These are phyloP conservation scores for Candida maesae DNA, from an alignment of 805 yeast species.

Conservation along the genomic window DNA sequence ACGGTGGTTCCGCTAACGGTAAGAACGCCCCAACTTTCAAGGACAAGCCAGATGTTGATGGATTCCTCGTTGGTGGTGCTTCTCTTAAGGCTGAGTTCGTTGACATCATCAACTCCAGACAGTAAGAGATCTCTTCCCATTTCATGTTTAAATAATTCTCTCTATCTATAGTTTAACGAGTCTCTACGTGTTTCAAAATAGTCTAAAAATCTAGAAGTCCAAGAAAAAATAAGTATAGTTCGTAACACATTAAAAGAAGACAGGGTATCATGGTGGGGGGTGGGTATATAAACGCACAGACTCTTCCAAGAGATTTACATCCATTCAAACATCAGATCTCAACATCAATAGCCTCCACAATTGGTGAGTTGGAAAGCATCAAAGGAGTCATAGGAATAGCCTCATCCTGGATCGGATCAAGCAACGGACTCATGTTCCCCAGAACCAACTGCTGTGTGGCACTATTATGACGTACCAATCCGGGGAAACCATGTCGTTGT, in stretches of 20 bases:
- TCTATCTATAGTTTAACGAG: not conserved
- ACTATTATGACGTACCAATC: conserved; percentile 13
- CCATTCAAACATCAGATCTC: conserved; percentile 1
- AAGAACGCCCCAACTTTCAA: conserved; percentile 86
- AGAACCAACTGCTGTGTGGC: not conserved
- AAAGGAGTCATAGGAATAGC: conserved; percentile 27
- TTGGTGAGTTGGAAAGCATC: conserved; percentile 9
- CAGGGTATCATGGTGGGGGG: not conserved
- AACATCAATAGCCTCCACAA: not conserved
- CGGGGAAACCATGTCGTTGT: conserved; percentile 17
- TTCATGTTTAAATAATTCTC: no score
- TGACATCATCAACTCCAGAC: conserved; percentile 91
- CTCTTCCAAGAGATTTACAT: no score
- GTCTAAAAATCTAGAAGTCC: no score
- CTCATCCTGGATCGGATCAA: conserved; percentile 19
- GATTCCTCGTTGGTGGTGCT: conserved; percentile 99
- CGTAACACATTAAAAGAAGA: not conserved
- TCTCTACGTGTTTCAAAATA: not conserved
- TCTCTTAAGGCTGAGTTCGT: conserved; percentile 97
- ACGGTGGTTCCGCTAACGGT: conserved; percentile 99
- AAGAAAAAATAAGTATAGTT: not conserved
- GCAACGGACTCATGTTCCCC: conserved; percentile 23
- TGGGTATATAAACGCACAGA: no score
- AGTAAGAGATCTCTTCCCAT: no score
- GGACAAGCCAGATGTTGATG: conserved; percentile 92